Evolutionary conservation across 495 filamentous ascomycete genomes (phyloP), one percentile per base, ranked within the genome.

Genomic region (Penicillium subrubescens): DNA sequence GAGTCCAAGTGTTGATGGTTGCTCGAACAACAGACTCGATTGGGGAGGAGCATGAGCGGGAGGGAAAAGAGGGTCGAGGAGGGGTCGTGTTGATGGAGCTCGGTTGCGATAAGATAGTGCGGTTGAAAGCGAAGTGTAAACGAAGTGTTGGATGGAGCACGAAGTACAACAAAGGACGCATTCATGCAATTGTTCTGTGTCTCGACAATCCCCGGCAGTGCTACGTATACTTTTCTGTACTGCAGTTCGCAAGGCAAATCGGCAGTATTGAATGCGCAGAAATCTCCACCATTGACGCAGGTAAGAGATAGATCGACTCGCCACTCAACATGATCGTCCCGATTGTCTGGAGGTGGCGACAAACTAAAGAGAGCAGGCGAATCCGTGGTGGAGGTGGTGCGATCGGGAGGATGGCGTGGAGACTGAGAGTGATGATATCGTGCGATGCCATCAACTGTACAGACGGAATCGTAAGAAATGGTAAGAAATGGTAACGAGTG

Each of bases 21-120:
- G 48, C 59, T 65, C 19, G 62, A 65, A 59, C 54, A 65, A 68
- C 66, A 34, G 29, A 41, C 15, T 43, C 29, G 27, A 7, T 14
- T 8, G 48, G 15, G 53, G 29, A 33, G 31, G 5, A 33, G 31
- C 25, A 27, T 33, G 27, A 15, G 19, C 19, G 50, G 48, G 50
- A n/a, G 12, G 33, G 21, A n/a, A 25, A 5, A 41, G 35, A 51
- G 21, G 33, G 12, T 57, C 43, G 14, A 23, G 51, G 29, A 34
- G 12, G 17, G 52, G 29, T 17, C 31, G n/a, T n/a, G 31, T 37
- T 35, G 4, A 14, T 8, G 25, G 29, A 54, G 29, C 7, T 21
- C n/a, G 52, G 31, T 5, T 53, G 25, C 5, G 25, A 25, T 31
- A 48, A 48, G 44, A 48, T 10, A 23, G 2, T 31, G 15, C 25